These are phyloP conservation scores for Oryza australiensis DNA, from an alignment of 176 grass and related monocot species.

Conservation along the genomic window DNA sequence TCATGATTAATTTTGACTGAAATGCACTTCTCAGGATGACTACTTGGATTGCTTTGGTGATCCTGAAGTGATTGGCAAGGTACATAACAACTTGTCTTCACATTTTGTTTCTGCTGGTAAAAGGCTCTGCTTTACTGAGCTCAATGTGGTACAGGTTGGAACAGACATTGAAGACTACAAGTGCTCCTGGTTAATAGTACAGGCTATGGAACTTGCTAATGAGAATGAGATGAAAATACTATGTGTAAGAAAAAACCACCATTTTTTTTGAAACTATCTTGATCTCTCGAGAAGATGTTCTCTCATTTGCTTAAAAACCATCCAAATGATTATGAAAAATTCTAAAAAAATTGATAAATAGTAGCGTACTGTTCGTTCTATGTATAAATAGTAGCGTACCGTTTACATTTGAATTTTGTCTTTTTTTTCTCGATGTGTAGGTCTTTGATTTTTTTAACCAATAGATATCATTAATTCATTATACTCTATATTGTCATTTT, in stretches of 20 bases:
- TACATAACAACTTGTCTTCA: conserved; percentile 8
- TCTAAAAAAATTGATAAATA: no score
- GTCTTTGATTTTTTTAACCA: no score
- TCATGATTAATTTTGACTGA: background rate
- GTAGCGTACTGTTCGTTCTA: no score
- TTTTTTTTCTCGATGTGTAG: no score
- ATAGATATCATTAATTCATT: no score
- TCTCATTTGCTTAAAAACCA: no score
- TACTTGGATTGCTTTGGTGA: conserved; percentile 78
- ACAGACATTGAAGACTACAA: conserved; percentile 88
- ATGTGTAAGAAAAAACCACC: conserved; percentile 30
- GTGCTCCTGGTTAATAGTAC: conserved; percentile 75
- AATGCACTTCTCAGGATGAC: conserved; percentile 54
- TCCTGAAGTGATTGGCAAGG: conserved; percentile 78
- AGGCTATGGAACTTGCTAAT: conserved; percentile 66
- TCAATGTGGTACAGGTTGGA: conserved; percentile 50
- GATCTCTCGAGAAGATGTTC: no score
- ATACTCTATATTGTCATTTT: no score
- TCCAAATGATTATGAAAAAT: no score
- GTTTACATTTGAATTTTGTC: no score
- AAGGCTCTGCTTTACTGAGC: background rate
- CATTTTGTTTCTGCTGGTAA: background rate
- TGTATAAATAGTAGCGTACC: no score
- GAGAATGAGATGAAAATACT: conserved; percentile 71
- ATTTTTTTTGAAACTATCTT: no score